Conservation (phyloP, 2,329 filamentous ascomycete genomes). For the Ophiostoma piceae region DNA sequence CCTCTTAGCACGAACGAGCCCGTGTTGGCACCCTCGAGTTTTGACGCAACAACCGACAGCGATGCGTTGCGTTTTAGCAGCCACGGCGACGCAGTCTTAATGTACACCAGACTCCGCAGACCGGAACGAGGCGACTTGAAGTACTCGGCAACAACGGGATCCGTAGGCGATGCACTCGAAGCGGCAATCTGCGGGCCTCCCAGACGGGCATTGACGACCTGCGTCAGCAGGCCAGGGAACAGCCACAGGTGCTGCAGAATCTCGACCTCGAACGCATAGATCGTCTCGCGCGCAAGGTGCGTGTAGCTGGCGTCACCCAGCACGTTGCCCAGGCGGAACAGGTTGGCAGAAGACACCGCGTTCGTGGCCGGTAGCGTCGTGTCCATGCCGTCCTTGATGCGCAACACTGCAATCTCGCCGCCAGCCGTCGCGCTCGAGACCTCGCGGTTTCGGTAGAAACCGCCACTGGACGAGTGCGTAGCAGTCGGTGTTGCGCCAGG, state of each 20-base stretch:
- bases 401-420: slow-evolving; percentile 66
- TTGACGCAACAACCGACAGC: slow-evolving; percentile 26
- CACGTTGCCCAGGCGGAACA: slow-evolving; percentile 70
- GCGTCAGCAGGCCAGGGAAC: slow-evolving; percentile 73
- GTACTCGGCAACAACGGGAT: slow-evolving; percentile 27
- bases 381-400: slow-evolving; percentile 94
- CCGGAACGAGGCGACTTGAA: slow-evolving; percentile 31
- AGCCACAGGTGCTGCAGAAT: slow-evolving; percentile 90
- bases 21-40: not conserved
- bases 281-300: slow-evolving; percentile 63
- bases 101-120: slow-evolving; percentile 30
- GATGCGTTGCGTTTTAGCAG: slow-evolving; percentile 29
- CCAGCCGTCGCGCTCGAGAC: slow-evolving; percentile 21
- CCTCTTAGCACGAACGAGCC: slow-evolving; percentile 29
- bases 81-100: slow-evolving; percentile 21
- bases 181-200: slow-evolving; percentile 48
- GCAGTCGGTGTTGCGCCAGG: slow-evolving; percentile 32
- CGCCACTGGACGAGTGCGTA: slow-evolving; percentile 45
- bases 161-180: slow-evolving; percentile 24
- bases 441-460: slow-evolving; percentile 67
- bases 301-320: slow-evolving; percentile 44
- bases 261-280: slow-evolving; percentile 84
- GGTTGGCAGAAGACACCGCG: slow-evolving; percentile 75
- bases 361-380: slow-evolving; percentile 86
- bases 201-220: slow-evolving; percentile 67